Percentiles rank a stretch among this genome's conserved stretches.
Evolutionary conservation across 306 rosid genomes (phyloP).

Genomic region (Clitoria ternatea): DNA sequence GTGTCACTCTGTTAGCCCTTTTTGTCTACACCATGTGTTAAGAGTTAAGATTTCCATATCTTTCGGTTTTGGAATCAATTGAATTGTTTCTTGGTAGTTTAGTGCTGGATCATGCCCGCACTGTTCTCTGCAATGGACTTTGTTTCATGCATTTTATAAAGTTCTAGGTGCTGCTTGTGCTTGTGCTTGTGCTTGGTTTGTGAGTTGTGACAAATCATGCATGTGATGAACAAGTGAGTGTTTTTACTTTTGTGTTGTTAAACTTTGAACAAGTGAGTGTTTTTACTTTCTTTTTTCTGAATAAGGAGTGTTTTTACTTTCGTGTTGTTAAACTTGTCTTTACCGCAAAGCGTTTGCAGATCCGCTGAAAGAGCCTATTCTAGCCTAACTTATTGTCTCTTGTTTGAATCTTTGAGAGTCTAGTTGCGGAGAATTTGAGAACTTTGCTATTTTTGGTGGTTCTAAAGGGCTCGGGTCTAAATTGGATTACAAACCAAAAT

Average conservation of each 20-base stretch:
- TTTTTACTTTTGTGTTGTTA: background rate
- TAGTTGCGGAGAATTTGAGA: too few species aligned
- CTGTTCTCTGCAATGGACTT: background rate
- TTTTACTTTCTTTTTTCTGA: too few species aligned
- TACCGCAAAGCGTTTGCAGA: too few species aligned
- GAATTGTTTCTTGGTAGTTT: background rate
- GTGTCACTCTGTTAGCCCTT: background rate
- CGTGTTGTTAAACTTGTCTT: too few species aligned
- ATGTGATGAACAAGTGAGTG: background rate
- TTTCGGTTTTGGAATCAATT: background rate
- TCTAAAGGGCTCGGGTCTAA: too few species aligned
- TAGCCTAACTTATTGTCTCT: too few species aligned
- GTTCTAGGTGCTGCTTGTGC: background rate
- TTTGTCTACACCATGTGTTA: constrained; percentile 13
- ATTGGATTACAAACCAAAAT: too few species aligned
- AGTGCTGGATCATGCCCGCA: background rate
- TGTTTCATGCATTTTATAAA: background rate
- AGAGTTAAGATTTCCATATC: background rate
- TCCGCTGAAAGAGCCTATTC: too few species aligned
- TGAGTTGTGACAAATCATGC: background rate
- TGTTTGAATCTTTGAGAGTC: too few species aligned
- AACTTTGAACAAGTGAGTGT: too few species aligned
- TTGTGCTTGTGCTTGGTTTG: background rate
- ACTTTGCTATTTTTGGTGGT: too few species aligned
- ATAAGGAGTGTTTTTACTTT: too few species aligned